phyloP scores from a whole-genome alignment of 306 rosid genomes.

The Medicago lupulina region DNA sequence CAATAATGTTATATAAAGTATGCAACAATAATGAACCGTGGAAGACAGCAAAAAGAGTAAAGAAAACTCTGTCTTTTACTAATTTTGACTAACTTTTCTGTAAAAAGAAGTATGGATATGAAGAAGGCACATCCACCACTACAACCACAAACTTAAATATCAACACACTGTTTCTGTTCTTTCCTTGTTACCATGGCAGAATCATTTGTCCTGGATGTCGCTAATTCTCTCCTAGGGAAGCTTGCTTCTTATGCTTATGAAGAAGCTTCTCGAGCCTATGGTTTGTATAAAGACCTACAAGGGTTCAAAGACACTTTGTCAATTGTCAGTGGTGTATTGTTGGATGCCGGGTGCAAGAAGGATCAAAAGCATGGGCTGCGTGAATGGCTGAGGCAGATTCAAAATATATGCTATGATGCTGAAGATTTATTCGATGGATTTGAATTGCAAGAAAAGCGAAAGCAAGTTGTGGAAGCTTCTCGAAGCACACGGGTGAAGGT shows the following conservation, averaged over 20 bases:
- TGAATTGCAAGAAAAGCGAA: not conserved
- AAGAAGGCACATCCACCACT: too few relatives aligned
- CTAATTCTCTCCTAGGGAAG: not conserved
- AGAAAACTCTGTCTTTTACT: too few relatives aligned
- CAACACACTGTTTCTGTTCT: too few relatives aligned
- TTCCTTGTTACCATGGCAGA: too few relatives aligned
- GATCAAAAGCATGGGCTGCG: not conserved
- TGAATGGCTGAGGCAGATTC: conserved; percentile 1
- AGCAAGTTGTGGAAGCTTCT: not conserved
- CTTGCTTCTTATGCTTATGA: not conserved
- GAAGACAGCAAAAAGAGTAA: too few relatives aligned
- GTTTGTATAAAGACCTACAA: not conserved
- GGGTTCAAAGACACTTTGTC: not conserved
- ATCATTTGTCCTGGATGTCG: not conserved
- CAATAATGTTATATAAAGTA: too few relatives aligned
- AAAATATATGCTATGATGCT: not conserved
- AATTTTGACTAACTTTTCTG: too few relatives aligned
- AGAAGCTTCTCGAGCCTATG: not conserved
- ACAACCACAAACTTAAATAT: too few relatives aligned
- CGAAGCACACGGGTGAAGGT: not conserved
- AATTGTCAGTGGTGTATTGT: not conserved
- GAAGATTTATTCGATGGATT: not conserved
- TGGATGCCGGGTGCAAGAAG: conserved; percentile 12
- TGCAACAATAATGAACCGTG: too few relatives aligned
- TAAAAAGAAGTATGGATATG: too few relatives aligned